Percentiles rank a stretch among this genome's conserved stretches.
These are phyloP conservation scores for Dicorynia guianensis DNA, from an alignment of 306 rosid species.

Conservation along the genomic window DNA sequence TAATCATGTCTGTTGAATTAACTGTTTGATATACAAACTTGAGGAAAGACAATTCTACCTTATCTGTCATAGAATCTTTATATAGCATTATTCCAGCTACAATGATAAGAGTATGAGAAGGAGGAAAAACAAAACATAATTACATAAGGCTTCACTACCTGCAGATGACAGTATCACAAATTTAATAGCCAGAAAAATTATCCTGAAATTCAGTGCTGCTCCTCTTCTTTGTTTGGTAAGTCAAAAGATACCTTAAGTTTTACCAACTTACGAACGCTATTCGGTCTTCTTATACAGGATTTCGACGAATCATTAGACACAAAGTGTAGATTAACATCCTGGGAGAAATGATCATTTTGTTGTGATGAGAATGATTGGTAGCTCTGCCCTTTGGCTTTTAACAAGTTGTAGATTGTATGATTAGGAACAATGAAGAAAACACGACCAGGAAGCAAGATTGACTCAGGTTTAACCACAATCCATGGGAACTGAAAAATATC, in stretches of 20 bases:
- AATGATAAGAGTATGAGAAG: background rate
- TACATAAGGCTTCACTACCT: background rate
- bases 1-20: no score
- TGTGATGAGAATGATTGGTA: conserved; percentile 11
- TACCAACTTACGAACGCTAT: conserved; percentile 46
- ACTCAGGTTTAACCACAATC: conserved; percentile 73
- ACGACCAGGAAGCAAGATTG: conserved; percentile 61
- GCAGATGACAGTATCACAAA: conserved; percentile 3
- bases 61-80: background rate
- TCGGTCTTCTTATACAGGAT: conserved; percentile 61
- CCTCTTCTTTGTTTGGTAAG: conserved; percentile 28
- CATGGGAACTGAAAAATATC: conserved; percentile 73
- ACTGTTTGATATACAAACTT: background rate
- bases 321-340: conserved; percentile 13
- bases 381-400: conserved; percentile 44
- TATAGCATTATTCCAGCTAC: background rate
- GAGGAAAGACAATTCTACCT: background rate
- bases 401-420: conserved; percentile 57
- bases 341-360: background rate
- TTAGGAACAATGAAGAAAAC: conserved; percentile 71
- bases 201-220: background rate
- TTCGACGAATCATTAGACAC: conserved; percentile 39
- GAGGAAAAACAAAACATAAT: background rate
- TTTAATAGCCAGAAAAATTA: conserved; percentile 25
- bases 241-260: conserved; percentile 50